Percentiles rank a stretch among this genome's conserved stretches.
Evolutionary conservation across 768 basidiomycete genomes (phyloP).

Genomic region (Trametes cingulata): DNA sequence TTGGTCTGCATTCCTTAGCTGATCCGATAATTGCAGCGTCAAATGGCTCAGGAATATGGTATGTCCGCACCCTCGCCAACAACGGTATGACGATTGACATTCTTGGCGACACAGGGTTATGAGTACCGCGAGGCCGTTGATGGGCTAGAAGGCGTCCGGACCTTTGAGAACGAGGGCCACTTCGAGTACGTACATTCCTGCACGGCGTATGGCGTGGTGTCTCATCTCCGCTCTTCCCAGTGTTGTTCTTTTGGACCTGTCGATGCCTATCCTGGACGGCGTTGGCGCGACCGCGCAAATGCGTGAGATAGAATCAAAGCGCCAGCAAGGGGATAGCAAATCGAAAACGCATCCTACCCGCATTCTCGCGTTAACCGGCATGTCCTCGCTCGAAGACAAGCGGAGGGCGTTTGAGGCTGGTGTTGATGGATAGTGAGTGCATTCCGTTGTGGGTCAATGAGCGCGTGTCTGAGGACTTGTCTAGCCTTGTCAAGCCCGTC

Average conservation of each 20-base stretch:
- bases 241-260: conserved; percentile 84
- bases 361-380: conserved; percentile 89
- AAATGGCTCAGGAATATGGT: conserved; percentile 68
- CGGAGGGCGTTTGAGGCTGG: conserved; percentile 88
- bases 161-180: conserved; percentile 69
- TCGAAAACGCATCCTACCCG: conserved; percentile 36
- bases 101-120: conserved; percentile 51
- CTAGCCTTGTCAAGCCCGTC: conserved; percentile 90
- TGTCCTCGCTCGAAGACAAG: conserved; percentile 93
- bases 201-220: conserved; percentile 1
- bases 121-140: conserved; percentile 79
- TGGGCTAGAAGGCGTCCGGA: conserved; percentile 79
- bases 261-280: conserved; percentile 94
- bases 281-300: conserved; percentile 84
- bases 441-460: neutral
- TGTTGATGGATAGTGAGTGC: conserved; percentile 92
- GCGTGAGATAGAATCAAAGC: conserved; percentile 64
- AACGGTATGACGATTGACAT: neutral
- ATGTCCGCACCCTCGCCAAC: neutral
- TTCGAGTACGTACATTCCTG: conserved; percentile 69
- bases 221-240: conserved; percentile 39
- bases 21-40: conserved; percentile 40
- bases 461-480: neutral
- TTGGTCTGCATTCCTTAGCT: conserved; percentile 11
- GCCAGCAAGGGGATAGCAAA: conserved; percentile 29